Base-by-base conservation (phyloP, 768 basidiomycete species). In the Cystobasidium ongulense region DNA sequence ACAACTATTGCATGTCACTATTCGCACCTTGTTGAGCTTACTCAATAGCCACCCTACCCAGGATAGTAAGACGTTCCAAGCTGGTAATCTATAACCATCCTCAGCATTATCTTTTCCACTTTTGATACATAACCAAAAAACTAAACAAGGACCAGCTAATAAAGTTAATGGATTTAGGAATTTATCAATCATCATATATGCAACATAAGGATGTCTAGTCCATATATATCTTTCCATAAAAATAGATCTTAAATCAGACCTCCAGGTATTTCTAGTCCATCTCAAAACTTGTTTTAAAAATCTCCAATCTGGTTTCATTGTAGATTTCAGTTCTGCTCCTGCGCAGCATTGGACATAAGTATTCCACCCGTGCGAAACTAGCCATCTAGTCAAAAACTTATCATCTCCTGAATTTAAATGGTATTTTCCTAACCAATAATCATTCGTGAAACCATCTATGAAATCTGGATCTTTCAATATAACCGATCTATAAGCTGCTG, bases 221-320 rank as follows among this genome's bases (percentile, higher is more conserved):
- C 92, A 94, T 63, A 95, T 85, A 80, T 91, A 82, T 68, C 92
- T 82, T 79, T 95, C 92, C 84, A 86, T 93, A 81, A 94, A 95
- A 71, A 95, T 83, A 77, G 89, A 90, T 66, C 93, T 85, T 76
- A 94, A 79, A 84, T 95, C 92, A 1, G 89, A 90, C 64, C 92
- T 84, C 92, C 93, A 95, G 1, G 92, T 95, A 83, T 95, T 95
- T 75, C 92, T 83, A 18, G 92, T 95, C 92, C 92, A 94, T 75
- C 92, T 84, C 66, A 95, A 82, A 15, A 94, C 92, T 80, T 95
- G 93, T 83, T 93, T 92, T 81, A 94, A 82, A 83, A 95, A 95
- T 65, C 90, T 85, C 92, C 92, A 95, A 82, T 95, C 91, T 31
- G 91, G 91, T 82, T 95, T 95, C 92, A 94, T 97, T 64, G 92